Percentiles rank a stretch among this genome's conserved stretches.
These are phyloP conservation scores for Plantago major DNA, from an alignment of 257 asterid genomes.

Conservation along the genomic window DNA sequence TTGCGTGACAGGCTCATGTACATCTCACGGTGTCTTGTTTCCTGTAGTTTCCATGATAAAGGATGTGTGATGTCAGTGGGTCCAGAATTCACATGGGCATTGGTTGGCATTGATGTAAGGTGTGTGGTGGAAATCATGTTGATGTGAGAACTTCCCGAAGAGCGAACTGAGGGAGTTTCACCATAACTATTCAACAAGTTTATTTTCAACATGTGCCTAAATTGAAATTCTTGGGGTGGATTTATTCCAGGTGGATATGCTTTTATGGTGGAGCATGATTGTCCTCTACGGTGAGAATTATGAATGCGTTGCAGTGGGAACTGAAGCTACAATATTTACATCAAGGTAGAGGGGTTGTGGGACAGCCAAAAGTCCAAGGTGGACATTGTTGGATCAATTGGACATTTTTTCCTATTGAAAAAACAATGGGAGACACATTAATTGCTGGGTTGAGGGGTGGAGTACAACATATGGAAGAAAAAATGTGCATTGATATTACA, in stretches of 20 bases:
- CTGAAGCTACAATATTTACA: background rate
- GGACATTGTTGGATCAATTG: background rate
- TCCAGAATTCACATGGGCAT: background rate
- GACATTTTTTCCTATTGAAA: too few relatives aligned
- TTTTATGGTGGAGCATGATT: slow-evolving; percentile 8
- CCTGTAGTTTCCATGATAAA: background rate
- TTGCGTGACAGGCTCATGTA: background rate
- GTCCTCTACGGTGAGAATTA: too few relatives aligned
- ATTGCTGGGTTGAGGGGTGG: too few relatives aligned
- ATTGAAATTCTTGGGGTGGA: background rate
- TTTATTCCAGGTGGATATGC: background rate
- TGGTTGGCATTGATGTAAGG: slow-evolving; percentile 6
- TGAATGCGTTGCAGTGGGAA: background rate
- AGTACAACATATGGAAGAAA: too few relatives aligned
- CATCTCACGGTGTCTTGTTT: background rate
- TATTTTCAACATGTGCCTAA: too few relatives aligned
- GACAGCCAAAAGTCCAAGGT: background rate
- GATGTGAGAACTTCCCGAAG: background rate
- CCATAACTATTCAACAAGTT: too few relatives aligned
- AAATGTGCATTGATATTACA: too few relatives aligned
- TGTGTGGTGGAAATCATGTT: slow-evolving; percentile 8
- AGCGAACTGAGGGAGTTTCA: too few relatives aligned
- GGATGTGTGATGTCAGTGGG: background rate
- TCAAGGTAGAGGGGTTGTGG: background rate
- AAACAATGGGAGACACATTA: too few relatives aligned